These are phyloP conservation scores for Plasmodium coatneyi DNA, from an alignment of 169 alveolate species.

Conservation along the genomic window DNA sequence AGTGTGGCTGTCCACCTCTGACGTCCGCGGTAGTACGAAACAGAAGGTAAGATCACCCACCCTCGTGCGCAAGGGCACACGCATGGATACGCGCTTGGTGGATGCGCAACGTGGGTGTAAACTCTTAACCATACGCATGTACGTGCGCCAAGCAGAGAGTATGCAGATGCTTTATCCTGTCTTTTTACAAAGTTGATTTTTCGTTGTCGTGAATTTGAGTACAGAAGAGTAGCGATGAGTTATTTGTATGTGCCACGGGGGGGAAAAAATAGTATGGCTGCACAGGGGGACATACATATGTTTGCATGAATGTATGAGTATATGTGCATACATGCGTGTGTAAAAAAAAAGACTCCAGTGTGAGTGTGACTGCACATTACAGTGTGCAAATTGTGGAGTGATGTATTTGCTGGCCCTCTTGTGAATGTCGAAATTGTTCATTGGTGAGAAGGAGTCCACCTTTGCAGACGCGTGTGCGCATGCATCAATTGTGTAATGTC, in stretches of 20 bases:
- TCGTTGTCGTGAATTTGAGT: not conserved
- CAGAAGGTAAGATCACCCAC: not conserved
- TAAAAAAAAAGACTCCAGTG: conserved; percentile 2
- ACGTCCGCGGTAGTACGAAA: not conserved
- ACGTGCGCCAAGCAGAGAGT: not conserved
- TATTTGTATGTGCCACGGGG: not conserved
- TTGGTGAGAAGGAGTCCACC: not conserved
- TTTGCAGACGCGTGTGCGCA: conserved; percentile 1
- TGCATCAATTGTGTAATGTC: not conserved
- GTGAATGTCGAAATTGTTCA: not conserved
- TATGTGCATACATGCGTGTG: not conserved
- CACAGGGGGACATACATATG: conserved; percentile 1
- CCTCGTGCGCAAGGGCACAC: not conserved
- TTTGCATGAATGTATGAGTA: not conserved
- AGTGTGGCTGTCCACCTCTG: not conserved
- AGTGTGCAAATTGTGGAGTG: not conserved
- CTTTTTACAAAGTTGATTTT: not conserved
- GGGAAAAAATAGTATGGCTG: not conserved
- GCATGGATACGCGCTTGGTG: not conserved
- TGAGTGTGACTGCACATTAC: not conserved
- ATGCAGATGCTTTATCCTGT: not conserved
- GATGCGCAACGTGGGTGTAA: not conserved
- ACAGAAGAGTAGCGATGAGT: not conserved
- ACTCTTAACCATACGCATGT: not conserved
- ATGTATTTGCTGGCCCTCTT: conserved; percentile 4